Evolutionary conservation across 345 rosid species (phyloP), one percentile per base, ranked within the genome.

Genomic region (Salix caprea): DNA sequence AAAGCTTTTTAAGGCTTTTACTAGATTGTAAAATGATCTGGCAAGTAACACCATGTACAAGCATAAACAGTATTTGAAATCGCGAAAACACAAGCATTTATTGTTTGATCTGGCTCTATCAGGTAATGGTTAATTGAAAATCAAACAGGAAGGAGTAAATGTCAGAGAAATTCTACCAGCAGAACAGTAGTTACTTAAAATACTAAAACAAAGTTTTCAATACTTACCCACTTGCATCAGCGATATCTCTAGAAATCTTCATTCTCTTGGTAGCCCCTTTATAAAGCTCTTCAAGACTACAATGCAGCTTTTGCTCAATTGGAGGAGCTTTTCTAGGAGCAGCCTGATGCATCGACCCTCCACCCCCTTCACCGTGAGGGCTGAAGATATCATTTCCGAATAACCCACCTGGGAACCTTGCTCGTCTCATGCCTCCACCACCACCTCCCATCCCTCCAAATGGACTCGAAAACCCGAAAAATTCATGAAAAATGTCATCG

Each of bases 201-300:
- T 11, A 0, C 46, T 42, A 42, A 42, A 42, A 42, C 46, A 42
- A 42, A 42, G 14, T 42, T 42, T 1, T 6, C 11, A 26, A 67
- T 11, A 60, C 79, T 71, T 72, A 80, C 83, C 83, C 79, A 5
- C 65, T 71, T 3, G 67, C 46, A 34, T 80, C 83, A 46, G 58
- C 69, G 14, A 80, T 67, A 9, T 46, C 79, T 58, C 79, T 72
- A 76, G 83, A 80, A 10, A 80, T 76, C 70, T 80, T 76, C 83
- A 80, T 66, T 65, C 72, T 80, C 61, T 44, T 80, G 10, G 79
- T 71, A 26, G 83, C 58, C 37, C 79, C 83, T 39, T 76, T 72
- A 9, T 71, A 80, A 19, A 80, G 79, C n/a, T 80, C 83, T 42
- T 76, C 83, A 34, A 80, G 76, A 60, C 79, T 80, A 58, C 83